Conservation (phyloP, 257 asterid species). For the Solanum pinnatisectum region DNA sequence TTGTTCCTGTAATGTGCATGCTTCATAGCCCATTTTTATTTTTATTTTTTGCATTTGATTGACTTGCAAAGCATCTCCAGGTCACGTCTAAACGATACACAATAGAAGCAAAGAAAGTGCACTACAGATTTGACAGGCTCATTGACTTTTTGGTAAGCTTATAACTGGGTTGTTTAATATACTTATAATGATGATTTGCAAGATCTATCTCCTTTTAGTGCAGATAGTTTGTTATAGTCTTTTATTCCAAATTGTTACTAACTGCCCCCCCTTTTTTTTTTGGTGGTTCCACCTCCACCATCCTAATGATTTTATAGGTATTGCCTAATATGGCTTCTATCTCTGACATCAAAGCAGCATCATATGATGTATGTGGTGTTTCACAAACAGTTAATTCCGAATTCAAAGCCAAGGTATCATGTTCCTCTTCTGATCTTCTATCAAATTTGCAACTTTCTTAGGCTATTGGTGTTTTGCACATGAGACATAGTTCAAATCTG, state of each 20-base stretch:
- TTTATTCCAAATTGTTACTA: not conserved
- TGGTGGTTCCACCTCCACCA: not conserved
- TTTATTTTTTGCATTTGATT: not conserved
- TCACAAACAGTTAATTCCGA: slow-evolving; percentile 62
- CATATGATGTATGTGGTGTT: slow-evolving; percentile 74
- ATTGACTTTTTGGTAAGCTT: slow-evolving; percentile 71
- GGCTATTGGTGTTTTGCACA: not conserved
- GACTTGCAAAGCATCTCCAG: slow-evolving; percentile 27
- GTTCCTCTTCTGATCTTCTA: not conserved
- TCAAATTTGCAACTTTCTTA: not conserved
- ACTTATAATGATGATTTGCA: not conserved
- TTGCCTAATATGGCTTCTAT: slow-evolving; percentile 91
- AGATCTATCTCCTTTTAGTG: not conserved
- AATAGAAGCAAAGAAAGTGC: slow-evolving; percentile 78
- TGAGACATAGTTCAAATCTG: not conserved
- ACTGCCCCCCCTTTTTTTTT: not conserved
- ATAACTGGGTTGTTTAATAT: not conserved
- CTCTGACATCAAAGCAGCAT: slow-evolving; percentile 72
- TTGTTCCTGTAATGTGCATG: not conserved
- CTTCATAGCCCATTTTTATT: not conserved
- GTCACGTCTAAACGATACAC: slow-evolving; percentile 84
- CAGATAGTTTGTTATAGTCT: not conserved
- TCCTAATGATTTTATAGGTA: slow-evolving; percentile 38
- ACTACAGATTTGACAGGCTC: slow-evolving; percentile 66
- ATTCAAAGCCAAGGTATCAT: slow-evolving; percentile 71